Evolutionary conservation across 306 rosid species (phyloP).

Genomic region (Vicia sativa): DNA sequence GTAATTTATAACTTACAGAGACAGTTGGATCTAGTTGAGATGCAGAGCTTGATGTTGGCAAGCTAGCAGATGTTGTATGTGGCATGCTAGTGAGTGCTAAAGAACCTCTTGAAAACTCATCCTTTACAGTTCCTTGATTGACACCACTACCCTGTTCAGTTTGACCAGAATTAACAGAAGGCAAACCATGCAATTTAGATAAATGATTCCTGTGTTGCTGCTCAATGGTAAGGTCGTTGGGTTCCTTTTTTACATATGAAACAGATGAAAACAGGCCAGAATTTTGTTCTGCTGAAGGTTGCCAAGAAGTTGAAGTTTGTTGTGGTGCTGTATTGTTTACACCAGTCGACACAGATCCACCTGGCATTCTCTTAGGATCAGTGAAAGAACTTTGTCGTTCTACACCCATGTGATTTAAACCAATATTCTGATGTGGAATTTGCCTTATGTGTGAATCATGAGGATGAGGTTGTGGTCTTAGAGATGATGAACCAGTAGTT

Average conservation of each 20-base stretch:
- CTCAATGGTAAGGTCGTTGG: slow-evolving; percentile 63
- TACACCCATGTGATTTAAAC: slow-evolving; percentile 61
- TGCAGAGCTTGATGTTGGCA: slow-evolving; percentile 52
- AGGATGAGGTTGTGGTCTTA: slow-evolving; percentile 62
- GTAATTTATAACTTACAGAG: slow-evolving; percentile 44
- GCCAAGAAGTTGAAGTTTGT: slow-evolving; percentile 68
- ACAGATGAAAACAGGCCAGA: slow-evolving; percentile 52
- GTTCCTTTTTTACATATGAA: slow-evolving; percentile 69
- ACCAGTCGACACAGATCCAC: slow-evolving; percentile 62
- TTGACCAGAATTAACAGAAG: slow-evolving; percentile 61
- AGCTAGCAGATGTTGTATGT: slow-evolving; percentile 53
- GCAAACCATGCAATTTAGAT: slow-evolving; percentile 60
- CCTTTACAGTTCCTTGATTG: slow-evolving; percentile 57
- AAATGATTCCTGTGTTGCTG: slow-evolving; percentile 63
- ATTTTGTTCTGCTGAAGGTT: slow-evolving; percentile 62
- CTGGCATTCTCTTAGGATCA: slow-evolving; percentile 71
- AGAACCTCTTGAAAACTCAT: slow-evolving; percentile 75
- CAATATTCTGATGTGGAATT: slow-evolving; percentile 64
- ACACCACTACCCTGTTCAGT: slow-evolving; percentile 57
- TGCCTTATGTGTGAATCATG: slow-evolving; percentile 75
- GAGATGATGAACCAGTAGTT: slow-evolving; percentile 57
- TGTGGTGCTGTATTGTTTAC: slow-evolving; percentile 59
- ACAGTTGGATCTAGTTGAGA: slow-evolving; percentile 54
- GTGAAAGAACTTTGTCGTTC: slow-evolving; percentile 57
- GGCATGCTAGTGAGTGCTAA: slow-evolving; percentile 50